These are phyloP conservation scores for Spencermartinsiella europaea DNA, from an alignment of 805 yeast genomes.

Conservation along the genomic window DNA sequence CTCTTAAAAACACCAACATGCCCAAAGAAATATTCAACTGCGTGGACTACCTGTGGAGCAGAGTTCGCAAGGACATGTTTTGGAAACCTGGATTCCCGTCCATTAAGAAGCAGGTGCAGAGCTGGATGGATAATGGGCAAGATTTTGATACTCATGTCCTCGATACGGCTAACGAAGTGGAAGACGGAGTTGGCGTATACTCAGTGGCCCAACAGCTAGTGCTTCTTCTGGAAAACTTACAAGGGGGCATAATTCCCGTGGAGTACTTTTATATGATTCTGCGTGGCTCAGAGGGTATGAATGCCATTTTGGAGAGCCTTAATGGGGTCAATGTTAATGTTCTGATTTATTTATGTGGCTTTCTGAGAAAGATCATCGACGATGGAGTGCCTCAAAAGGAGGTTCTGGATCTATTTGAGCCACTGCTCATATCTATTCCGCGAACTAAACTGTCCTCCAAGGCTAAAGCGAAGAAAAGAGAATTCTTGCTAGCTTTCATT, in stretches of 20 bases:
- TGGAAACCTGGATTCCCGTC: constrained; percentile 21
- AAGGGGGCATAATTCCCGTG: constrained; percentile 39
- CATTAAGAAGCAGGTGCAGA: constrained; percentile 27
- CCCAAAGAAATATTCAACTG: constrained; percentile 34
- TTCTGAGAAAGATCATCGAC: constrained; percentile 33
- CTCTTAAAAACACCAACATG: constrained; percentile 20
- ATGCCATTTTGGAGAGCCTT: constrained; percentile 35
- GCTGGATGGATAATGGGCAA: constrained; percentile 32
- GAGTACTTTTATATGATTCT: constrained; percentile 25
- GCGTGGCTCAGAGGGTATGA: constrained; percentile 29
- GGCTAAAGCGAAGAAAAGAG: constrained; percentile 29
- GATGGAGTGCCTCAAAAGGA: constrained; percentile 23
- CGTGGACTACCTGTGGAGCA: constrained; percentile 32
- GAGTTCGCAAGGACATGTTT: constrained; percentile 23
- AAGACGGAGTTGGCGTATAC: constrained; percentile 35
- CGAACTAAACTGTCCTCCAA: constrained; percentile 30
- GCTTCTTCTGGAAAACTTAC: constrained; percentile 31
- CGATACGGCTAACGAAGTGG: constrained; percentile 24
- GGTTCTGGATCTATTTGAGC: constrained; percentile 30
- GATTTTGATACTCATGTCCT: constrained; percentile 30
- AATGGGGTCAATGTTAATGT: constrained; percentile 41
- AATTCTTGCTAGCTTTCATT: constrained; percentile 29
- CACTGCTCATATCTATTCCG: constrained; percentile 24
- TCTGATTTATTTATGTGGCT: constrained; percentile 37
- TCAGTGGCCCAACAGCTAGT: constrained; percentile 34